Percentiles rank a stretch among this genome's conserved stretches.
Conservation (phyloP, 2,329 filamentous ascomycete species). For the Westerdykella sp. region DNA sequence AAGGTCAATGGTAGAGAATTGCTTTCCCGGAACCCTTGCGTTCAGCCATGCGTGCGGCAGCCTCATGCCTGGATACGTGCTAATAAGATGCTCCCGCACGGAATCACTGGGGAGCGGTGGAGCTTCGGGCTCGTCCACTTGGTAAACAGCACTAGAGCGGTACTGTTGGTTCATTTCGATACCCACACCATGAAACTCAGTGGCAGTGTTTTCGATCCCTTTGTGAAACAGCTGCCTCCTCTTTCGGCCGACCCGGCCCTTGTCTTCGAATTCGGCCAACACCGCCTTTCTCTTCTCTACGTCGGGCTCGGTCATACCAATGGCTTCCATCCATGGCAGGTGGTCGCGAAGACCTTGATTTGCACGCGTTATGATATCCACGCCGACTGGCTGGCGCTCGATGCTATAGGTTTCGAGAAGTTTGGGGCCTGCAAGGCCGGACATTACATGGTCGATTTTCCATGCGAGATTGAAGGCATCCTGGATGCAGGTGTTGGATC, state of each 20-base stretch:
- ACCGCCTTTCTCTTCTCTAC: neutral
- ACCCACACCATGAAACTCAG: conserved; percentile 1
- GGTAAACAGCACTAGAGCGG: neutral
- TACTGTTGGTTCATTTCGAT: conserved; percentile 1
- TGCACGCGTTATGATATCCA: conserved; percentile 47
- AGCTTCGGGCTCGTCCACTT: too few species aligned
- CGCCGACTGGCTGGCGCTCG: conserved; percentile 29
- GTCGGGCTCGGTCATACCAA: conserved; percentile 35
- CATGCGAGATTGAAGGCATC: conserved; percentile 37
- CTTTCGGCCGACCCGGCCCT: neutral
- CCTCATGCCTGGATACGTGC: too few species aligned
- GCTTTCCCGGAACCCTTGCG: too few species aligned
- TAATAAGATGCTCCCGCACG: too few species aligned
- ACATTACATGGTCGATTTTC: conserved; percentile 32
- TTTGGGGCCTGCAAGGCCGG: conserved; percentile 16
- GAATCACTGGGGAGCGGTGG: too few species aligned
- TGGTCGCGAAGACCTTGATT: conserved; percentile 52
- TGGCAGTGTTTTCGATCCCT: neutral
- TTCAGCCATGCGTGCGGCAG: too few species aligned
- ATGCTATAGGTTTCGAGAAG: conserved; percentile 26
- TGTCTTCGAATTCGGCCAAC: neutral
- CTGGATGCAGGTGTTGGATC: conserved; percentile 28
- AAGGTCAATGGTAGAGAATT: too few species aligned
- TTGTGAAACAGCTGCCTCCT: neutral
- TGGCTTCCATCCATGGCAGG: conserved; percentile 39